These are phyloP conservation scores for Stygiomarasmius scandens DNA, from an alignment of 1,284 basidiomycete species.

Conservation along the genomic window DNA sequence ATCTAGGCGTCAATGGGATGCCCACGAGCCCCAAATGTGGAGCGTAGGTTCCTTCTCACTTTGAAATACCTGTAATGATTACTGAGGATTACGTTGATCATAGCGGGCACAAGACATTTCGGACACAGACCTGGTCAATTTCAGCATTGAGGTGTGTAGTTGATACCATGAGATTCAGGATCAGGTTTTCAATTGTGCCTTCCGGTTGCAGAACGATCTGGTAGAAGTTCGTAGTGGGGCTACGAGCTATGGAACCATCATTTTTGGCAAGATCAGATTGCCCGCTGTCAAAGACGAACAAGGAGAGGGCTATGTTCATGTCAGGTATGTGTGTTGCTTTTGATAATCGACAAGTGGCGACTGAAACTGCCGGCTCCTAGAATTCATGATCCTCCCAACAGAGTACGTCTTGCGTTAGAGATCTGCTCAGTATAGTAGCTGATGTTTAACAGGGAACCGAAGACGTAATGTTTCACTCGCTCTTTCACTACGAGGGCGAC, in stretches of 20 bases:
- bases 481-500: constrained; percentile 68
- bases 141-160: constrained; percentile 45
- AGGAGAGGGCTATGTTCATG: constrained; percentile 69
- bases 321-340: constrained; percentile 54
- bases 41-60: constrained; percentile 17
- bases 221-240: constrained; percentile 52
- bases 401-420: constrained; percentile 43
- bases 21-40: constrained; percentile 77
- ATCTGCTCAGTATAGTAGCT: not conserved
- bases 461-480: constrained; percentile 70
- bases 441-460: constrained; percentile 51
- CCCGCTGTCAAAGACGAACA: constrained; percentile 64
- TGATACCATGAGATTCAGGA: no score
- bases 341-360: not conserved
- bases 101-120: constrained; percentile 52
- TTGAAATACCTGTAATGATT: constrained; percentile 19
- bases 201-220: constrained; percentile 43
- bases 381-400: constrained; percentile 76
- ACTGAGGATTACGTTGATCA: constrained; percentile 14
- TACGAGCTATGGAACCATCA: constrained; percentile 67
- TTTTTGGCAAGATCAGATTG: constrained; percentile 76
- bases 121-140: constrained; percentile 54
- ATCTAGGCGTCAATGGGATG: constrained; percentile 70
- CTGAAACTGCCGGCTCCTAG: constrained; percentile 24
- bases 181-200: no score